These are phyloP conservation scores for Flueggea neowawraea DNA, from an alignment of 441 rosid species.

Conservation along the genomic window DNA sequence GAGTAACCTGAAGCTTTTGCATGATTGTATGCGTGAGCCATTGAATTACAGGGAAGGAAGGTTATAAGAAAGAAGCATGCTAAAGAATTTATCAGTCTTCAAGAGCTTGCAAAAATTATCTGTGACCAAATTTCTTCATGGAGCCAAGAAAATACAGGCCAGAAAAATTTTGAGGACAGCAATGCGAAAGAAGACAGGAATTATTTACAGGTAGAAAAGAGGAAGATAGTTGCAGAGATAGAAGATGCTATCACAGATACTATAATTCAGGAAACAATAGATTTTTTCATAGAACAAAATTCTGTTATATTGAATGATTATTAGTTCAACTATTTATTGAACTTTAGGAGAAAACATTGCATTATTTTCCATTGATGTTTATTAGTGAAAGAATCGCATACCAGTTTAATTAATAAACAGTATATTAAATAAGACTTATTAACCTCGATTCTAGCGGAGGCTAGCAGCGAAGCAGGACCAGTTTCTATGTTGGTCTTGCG, in stretches of 20 bases:
- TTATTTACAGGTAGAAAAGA: slow-evolving; percentile 10
- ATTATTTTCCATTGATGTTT: too few relatives aligned
- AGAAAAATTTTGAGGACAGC: slow-evolving; percentile 12
- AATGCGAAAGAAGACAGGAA: slow-evolving; percentile 18
- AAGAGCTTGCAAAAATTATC: slow-evolving; percentile 21
- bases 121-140: slow-evolving; percentile 10
- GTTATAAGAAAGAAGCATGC: background rate
- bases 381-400: too few relatives aligned
- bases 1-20: slow-evolving; percentile 17
- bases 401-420: too few relatives aligned
- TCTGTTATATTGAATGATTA: background rate
- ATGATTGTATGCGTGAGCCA: slow-evolving; percentile 8
- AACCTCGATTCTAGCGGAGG: too few relatives aligned
- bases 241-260: slow-evolving; percentile 26
- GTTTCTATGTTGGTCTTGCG: too few relatives aligned
- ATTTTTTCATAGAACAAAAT: slow-evolving; percentile 8
- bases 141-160: slow-evolving; percentile 13
- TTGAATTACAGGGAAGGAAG: background rate
- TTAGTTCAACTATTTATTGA: background rate
- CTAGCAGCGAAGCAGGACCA: too few relatives aligned
- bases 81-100: slow-evolving; percentile 11
- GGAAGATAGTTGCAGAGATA: slow-evolving; percentile 24
- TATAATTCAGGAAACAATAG: slow-evolving; percentile 18
- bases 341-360: too few relatives aligned
- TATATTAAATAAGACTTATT: too few relatives aligned